Base-by-base conservation (phyloP, 2,329 filamentous ascomycete species). In the Fusarium avenaceum region DNA sequence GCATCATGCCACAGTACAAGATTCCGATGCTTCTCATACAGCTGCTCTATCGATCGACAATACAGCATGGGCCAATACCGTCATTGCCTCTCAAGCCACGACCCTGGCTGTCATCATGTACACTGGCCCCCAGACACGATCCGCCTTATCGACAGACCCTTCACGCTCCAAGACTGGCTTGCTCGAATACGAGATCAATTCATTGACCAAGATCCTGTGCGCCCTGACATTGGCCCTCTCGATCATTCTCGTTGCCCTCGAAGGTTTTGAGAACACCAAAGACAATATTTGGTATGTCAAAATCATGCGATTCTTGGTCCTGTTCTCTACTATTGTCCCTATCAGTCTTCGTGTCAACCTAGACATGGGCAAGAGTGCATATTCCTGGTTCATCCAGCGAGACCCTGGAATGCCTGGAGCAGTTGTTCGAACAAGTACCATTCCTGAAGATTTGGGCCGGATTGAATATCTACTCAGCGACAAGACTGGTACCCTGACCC, bases 311-410 rank as follows among this genome's bases (percentile, higher is more conserved):
- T 99, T 98, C 77, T 82, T 99, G 67, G 96, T 99, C 63, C 84
- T 99, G 1, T 99, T 99, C 83, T 98, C 95, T n/a, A 98, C 95
- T 0, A 99, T 99, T 74, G 96, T 99, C 26, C 96, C 96, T 2
- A 97, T 99, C 79, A 97, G 94, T 80, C 84, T 99, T 71, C 91
- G 96, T 50, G 96, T 99, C 71, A 99, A 99, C 76, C 84, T 99
- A 19, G 96, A 99, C 76, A 91, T 99, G 87, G 96, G 95, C 39
- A 99, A 99, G 80, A 95, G 92, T 56, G 93, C 96, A 3, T 99
- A 97, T 79, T 96, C 94, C 10, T 92, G 91, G 81, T 97, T 97
- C 76, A 99, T 99, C 60, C 94, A 99, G 76, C 87, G 90, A 48
- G 96, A 99, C 74, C 85, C 91, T 39, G 95, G 92, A 20, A 99